A percentile compares a stretch with the other conserved stretches of the same genome.
Conservation (phyloP, 2,329 filamentous ascomycete species). For the Amauroascus niger region DNA sequence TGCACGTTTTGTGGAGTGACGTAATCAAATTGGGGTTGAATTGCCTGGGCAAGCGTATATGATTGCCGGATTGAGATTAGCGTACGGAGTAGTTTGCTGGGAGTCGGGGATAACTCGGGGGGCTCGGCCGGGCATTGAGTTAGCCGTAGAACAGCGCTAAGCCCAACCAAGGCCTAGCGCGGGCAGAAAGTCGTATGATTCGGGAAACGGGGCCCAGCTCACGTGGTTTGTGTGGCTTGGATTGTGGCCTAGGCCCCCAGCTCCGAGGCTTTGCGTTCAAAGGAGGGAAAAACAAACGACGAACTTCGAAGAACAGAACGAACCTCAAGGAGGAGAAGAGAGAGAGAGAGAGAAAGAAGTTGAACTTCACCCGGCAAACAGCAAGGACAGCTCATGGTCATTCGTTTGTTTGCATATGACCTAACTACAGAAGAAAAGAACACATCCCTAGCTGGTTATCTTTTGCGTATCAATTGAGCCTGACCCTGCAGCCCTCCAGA, state of each 20-base stretch:
- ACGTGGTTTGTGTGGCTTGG: constrained; percentile 7
- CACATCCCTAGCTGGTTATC: no score
- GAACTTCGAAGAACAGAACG: no score
- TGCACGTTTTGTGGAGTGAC: not conserved
- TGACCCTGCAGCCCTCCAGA: constrained; percentile 1
- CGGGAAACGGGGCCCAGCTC: not conserved
- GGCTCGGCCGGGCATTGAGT: not conserved
- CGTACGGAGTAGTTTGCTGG: no score
- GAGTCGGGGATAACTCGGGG: constrained; percentile 1
- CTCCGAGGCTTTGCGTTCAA: not conserved
- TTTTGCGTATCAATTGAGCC: constrained; percentile 4
- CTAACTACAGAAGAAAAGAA: no score
- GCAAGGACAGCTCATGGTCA: no score
- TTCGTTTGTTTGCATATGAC: no score
- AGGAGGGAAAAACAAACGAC: not conserved
- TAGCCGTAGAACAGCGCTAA: not conserved
- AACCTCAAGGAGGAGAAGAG: no score
- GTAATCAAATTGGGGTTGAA: not conserved
- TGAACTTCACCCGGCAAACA: no score
- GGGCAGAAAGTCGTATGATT: constrained; percentile 8
- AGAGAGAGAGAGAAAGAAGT: no score
- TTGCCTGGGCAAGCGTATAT: not conserved
- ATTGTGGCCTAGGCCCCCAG: not conserved
- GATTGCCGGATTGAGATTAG: not conserved
- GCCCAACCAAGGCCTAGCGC: not conserved